Evolutionary conservation across 768 basidiomycete genomes (phyloP), one percentile per base, ranked within the genome.

Genomic region (Coprinopsis strossmayeri): DNA sequence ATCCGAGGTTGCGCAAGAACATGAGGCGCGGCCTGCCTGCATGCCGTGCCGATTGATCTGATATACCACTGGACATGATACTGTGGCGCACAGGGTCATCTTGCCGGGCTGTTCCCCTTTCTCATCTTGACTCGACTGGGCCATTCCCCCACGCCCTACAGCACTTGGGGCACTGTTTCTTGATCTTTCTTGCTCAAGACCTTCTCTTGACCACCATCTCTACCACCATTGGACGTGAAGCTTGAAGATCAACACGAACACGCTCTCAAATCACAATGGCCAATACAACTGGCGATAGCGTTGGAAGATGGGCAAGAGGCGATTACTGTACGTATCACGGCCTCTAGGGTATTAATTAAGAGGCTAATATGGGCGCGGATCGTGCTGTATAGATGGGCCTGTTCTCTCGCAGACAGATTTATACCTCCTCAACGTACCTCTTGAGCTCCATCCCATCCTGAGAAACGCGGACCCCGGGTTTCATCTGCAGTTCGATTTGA

Each of bases 391-490:
- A 90, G 87, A 91, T 64, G 88, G 87, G 0, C 89, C 89, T 3
- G 78, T 91, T 4, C 73, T 91, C 12, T 76, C 78, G 2, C 85
- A 86, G 58, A 89, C 87, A 0, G 89, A 91, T 59, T 72, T 92
- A 12, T 92, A 89, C 63, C 76, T 91, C 2, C 76, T 92, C 48
- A 72, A 77, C 37, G 75, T 79, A 3, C 77, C 82, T 13, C 72
- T 91, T 2, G 78, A 86, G 57, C 60, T 91, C 26, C 73, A 92
- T 56, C 89, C 89, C 3, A 81, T 90, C 60, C 74, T 92, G 11
- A 69, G 72, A 30, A 74, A 75, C 55, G 64, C 69, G 23, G 60
- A 67, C 52, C 52, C 46, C 5, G 59, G 57, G 11, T 84, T 86
- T 64, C 80, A 80, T 52, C 77, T 91, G 13, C 73, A 82, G 40